phyloP scores from a whole-genome alignment of 2,329 filamentous ascomycete genomes.

The Stemphylium vesicarium region DNA sequence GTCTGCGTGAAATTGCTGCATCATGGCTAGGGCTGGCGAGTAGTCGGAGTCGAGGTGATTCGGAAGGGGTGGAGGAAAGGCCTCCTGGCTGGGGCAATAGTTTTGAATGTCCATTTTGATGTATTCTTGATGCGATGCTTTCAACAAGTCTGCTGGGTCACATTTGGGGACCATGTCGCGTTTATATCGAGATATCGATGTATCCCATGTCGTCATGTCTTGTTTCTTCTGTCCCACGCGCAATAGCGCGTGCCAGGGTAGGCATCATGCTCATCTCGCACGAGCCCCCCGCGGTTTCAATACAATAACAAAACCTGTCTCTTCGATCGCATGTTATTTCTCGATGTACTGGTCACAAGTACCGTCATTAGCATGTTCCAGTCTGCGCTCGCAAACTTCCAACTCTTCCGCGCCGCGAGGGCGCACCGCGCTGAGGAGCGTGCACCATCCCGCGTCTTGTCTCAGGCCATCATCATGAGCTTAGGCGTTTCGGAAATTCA shows the following conservation, averaged over 20 bases:
- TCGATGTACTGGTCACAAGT: slow-evolving; percentile 49
- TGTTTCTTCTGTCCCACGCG: slow-evolving; percentile 9
- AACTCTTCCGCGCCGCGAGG: background rate
- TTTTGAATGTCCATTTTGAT: slow-evolving; percentile 1
- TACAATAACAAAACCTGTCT: slow-evolving; percentile 1
- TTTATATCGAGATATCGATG: slow-evolving; percentile 6
- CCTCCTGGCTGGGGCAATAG: slow-evolving; percentile 6
- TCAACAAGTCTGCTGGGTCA: background rate
- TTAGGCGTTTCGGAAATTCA: background rate
- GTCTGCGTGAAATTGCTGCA: slow-evolving; percentile 12
- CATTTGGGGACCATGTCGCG: background rate
- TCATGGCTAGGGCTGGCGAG: slow-evolving; percentile 9
- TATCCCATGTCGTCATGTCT: slow-evolving; percentile 7
- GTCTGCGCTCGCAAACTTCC: background rate
- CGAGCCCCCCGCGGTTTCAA: slow-evolving; percentile 15
- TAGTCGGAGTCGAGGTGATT: slow-evolving; percentile 9
- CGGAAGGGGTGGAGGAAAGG: slow-evolving; percentile 7
- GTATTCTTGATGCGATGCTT: background rate
- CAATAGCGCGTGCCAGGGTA: slow-evolving; percentile 8
- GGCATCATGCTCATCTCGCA: slow-evolving; percentile 5
- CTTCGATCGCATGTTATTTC: slow-evolving; percentile 32
- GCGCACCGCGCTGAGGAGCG: background rate
- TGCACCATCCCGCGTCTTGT: background rate
- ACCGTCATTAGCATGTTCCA: slow-evolving; percentile 8
- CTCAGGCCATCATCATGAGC: background rate